Percentiles rank a stretch among this genome's conserved stretches.
Conservation (phyloP, 306 rosid species). For the Begonia loranthoides region DNA sequence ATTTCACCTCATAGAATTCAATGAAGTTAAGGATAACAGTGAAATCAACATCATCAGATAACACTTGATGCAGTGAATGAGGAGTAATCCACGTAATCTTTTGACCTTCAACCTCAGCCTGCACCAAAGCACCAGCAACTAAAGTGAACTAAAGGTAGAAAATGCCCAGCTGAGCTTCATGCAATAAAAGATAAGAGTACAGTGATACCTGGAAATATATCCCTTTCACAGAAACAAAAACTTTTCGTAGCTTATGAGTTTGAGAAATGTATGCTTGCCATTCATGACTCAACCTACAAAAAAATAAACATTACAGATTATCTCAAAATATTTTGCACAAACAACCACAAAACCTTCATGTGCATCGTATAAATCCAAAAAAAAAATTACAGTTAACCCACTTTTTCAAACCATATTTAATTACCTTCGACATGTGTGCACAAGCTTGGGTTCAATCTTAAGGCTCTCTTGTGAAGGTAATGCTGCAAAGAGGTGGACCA, state of each 20-base stretch:
- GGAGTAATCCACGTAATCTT: conserved; percentile 82
- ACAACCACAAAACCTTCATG: too few relatives aligned
- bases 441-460: conserved; percentile 52
- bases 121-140: conserved; percentile 15
- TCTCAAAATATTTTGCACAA: too few relatives aligned
- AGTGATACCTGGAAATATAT: conserved; percentile 72
- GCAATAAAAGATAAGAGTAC: neutral
- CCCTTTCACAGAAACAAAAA: conserved; percentile 83
- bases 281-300: conserved; percentile 72
- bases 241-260: conserved; percentile 64
- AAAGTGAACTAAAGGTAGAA: too few relatives aligned
- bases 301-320: neutral
- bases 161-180: neutral
- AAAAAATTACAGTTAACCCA: too few relatives aligned
- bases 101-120: conserved; percentile 81
- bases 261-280: conserved; percentile 85
- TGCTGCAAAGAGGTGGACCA: conserved; percentile 89
- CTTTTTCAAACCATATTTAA: too few relatives aligned
- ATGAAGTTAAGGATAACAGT: conserved; percentile 58
- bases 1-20: conserved; percentile 65
- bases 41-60: conserved; percentile 65
- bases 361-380: too few relatives aligned
- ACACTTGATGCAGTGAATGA: conserved; percentile 81
- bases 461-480: conserved; percentile 63
- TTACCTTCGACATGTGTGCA: conserved; percentile 74